Evolutionary conservation across 1,139 yeast genomes (phyloP).

Genomic region (Blastobotrys arbuscula): DNA sequence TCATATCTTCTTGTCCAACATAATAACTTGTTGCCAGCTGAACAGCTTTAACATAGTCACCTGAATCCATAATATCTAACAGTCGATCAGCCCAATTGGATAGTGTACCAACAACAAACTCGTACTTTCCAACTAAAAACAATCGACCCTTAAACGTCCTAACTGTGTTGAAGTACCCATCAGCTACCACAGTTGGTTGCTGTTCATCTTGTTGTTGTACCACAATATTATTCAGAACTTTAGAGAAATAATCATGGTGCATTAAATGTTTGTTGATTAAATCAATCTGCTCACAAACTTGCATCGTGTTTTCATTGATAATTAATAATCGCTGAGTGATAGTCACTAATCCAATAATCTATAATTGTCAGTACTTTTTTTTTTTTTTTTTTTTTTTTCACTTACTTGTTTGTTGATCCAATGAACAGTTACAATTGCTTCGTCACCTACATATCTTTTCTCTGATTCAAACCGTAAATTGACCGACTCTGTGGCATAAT

Average conservation of each 20-base stretch:
- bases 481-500: conserved; percentile 31
- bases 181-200: conserved; percentile 30
- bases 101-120: conserved; percentile 50
- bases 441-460: conserved; percentile 44
- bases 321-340: conserved; percentile 44
- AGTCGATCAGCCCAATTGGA: conserved; percentile 72
- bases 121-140: conserved; percentile 46
- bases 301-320: conserved; percentile 38
- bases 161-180: conserved; percentile 36
- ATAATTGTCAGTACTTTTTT: not conserved
- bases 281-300: conserved; percentile 39
- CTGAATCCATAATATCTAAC: conserved; percentile 43
- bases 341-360: conserved; percentile 47
- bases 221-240: conserved; percentile 24
- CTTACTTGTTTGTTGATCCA: conserved; percentile 51
- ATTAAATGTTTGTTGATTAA: conserved; percentile 42
- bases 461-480: conserved; percentile 41
- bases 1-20: conserved; percentile 44
- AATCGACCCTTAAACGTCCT: conserved; percentile 42
- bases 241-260: conserved; percentile 37
- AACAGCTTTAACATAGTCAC: conserved; percentile 52
- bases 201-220: conserved; percentile 11
- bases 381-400: not conserved
- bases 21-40: conserved; percentile 51
- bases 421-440: conserved; percentile 47